phyloP scores from a whole-genome alignment of 768 basidiomycete genomes.

The Mrakia frigida region DNA sequence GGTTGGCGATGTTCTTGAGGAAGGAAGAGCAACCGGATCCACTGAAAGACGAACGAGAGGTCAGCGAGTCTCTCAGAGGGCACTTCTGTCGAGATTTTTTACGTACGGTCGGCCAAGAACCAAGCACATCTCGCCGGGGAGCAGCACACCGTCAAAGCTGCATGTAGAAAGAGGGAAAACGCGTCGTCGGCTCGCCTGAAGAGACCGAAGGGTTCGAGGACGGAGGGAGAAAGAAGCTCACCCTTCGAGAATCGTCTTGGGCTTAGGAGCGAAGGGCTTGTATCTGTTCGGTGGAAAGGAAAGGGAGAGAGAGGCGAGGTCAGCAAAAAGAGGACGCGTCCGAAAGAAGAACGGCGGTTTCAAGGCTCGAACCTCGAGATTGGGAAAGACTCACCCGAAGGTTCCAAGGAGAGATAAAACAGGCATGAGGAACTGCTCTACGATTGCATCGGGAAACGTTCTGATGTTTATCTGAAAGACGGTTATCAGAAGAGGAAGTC shows the following conservation, averaged over 20 bases:
- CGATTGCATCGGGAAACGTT: conserved; percentile 47
- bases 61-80: conserved; percentile 27
- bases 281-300: conserved; percentile 31
- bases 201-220: background rate
- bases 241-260: conserved; percentile 52
- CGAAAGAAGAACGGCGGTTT: background rate
- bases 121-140: conserved; percentile 67
- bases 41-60: background rate
- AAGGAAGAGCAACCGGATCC: conserved; percentile 80
- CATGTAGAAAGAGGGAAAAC: background rate
- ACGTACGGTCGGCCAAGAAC: conserved; percentile 43
- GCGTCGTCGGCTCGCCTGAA: background rate
- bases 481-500: no score
- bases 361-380: no score
- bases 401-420: conserved; percentile 56
- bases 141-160: conserved; percentile 56
- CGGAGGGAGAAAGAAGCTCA: background rate
- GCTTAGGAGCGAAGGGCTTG: conserved; percentile 53
- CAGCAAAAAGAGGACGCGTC: no score
- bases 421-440: conserved; percentile 53
- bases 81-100: background rate
- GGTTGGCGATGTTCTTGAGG: conserved; percentile 74
- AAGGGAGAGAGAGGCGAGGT: background rate
- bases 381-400: conserved; percentile 39
- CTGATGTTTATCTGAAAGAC: conserved; percentile 39